Percentiles rank a stretch among this genome's conserved stretches.
phyloP scores from a whole-genome alignment of 2,329 filamentous ascomycete genomes.

The Epicoccum sorghinum region DNA sequence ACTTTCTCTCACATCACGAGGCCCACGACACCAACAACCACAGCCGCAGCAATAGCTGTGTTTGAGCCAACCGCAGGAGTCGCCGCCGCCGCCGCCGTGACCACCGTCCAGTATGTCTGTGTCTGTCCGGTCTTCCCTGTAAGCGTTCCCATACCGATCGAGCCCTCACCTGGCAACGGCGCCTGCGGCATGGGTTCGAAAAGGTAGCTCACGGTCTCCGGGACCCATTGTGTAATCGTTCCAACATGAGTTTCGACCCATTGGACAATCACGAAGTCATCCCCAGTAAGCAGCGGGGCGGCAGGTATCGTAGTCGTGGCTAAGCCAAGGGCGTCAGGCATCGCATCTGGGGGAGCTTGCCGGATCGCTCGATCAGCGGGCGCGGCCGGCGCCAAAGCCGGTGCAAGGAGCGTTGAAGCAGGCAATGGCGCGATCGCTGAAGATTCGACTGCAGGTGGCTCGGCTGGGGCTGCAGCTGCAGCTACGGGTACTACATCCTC shows the following conservation, averaged over 20 bases:
- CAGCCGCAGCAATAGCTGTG: constrained; percentile 25
- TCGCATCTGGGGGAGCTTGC: constrained; percentile 1
- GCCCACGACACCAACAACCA: constrained; percentile 33
- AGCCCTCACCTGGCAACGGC: constrained; percentile 35
- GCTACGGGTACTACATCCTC: background rate
- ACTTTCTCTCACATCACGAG: constrained; percentile 20
- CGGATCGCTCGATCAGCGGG: constrained; percentile 10
- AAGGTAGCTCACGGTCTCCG: constrained; percentile 35
- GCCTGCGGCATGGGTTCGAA: constrained; percentile 29
- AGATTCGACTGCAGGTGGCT: constrained; percentile 2
- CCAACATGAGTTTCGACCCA: constrained; percentile 43
- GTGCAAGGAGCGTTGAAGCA: background rate
- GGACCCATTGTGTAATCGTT: constrained; percentile 40
- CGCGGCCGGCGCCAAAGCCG: constrained; percentile 1
- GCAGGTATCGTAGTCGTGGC: constrained; percentile 6
- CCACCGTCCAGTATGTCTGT: constrained; percentile 29
- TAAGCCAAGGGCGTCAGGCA: background rate
- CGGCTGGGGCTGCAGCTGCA: constrained; percentile 5
- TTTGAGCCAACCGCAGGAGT: constrained; percentile 23
- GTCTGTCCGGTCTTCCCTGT: constrained; percentile 37
- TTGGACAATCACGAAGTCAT: constrained; percentile 36
- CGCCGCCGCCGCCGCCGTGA: constrained; percentile 31
- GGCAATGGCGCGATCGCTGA: background rate
- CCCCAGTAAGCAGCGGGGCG: constrained; percentile 2
- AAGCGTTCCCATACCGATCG: constrained; percentile 45